A percentile compares a stretch with the other conserved stretches of the same genome.
Conservation (phyloP, 2,329 filamentous ascomycete species). For the Ophiostoma ulmi region DNA sequence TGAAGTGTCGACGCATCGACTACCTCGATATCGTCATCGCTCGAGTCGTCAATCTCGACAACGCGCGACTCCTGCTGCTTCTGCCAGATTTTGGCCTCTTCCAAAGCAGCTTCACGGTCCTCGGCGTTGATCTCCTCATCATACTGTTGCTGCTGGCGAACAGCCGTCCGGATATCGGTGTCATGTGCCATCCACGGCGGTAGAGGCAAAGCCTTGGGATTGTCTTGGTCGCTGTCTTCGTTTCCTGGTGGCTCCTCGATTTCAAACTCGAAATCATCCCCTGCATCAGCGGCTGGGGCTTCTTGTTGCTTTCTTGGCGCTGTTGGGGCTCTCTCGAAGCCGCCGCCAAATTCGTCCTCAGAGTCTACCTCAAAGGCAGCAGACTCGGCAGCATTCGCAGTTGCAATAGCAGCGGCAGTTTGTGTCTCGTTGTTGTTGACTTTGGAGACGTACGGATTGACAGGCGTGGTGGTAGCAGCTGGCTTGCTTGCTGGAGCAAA, state of each 20-base stretch:
- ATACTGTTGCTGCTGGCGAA: constrained; percentile 53
- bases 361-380: constrained; percentile 30
- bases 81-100: constrained; percentile 48
- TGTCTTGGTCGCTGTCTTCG: background rate
- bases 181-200: constrained; percentile 70
- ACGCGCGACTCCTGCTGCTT: constrained; percentile 38
- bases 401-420: constrained; percentile 8
- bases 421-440: constrained; percentile 3
- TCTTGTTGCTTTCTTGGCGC: constrained; percentile 28
- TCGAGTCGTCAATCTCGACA: constrained; percentile 55
- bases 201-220: constrained; percentile 48
- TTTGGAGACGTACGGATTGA: background rate
- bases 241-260: constrained; percentile 28
- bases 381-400: constrained; percentile 27
- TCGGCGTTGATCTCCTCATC: constrained; percentile 60
- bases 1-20: constrained; percentile 44
- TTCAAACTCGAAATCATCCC: constrained; percentile 50
- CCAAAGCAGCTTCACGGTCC: constrained; percentile 52
- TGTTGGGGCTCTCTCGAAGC: constrained; percentile 46
- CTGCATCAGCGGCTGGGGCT: background rate
- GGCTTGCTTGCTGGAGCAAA: constrained; percentile 14
- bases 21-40: constrained; percentile 56
- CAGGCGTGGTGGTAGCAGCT: background rate
- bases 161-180: constrained; percentile 60
- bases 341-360: constrained; percentile 54